These are phyloP conservation scores for Suillus plorans DNA, from an alignment of 768 basidiomycete species.

Conservation along the genomic window DNA sequence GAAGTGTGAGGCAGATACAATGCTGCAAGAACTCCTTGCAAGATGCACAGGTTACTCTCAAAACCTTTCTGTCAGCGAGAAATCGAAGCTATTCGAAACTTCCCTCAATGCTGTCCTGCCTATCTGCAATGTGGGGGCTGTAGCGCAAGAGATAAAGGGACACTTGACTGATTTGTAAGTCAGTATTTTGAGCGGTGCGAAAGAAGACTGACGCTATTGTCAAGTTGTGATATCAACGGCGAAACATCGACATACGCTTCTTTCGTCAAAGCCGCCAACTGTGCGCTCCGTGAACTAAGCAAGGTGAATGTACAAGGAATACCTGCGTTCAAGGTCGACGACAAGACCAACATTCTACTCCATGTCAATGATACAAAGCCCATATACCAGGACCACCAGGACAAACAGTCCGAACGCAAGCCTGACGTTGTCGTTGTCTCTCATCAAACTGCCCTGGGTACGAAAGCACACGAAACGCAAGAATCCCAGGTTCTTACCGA, in stretches of 20 bases:
- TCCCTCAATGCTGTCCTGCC: constrained; percentile 1
- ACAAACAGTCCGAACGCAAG: no score
- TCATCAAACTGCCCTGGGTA: no score
- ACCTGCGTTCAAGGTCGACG: neutral
- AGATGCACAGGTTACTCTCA: neutral
- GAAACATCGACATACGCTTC: no score
- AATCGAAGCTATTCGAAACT: neutral
- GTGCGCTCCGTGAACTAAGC: neutral
- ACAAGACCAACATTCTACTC: neutral
- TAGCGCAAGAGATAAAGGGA: neutral
- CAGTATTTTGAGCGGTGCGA: neutral
- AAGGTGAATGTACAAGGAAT: neutral
- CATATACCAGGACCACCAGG: neutral
- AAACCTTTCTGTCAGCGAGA: neutral
- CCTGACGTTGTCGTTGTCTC: no score
- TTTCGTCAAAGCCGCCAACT: no score
- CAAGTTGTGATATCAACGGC: neutral
- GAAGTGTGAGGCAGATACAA: neutral
- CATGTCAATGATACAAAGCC: neutral
- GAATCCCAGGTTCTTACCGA: no score
- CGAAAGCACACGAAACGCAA: no score
- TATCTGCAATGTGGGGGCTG: neutral
- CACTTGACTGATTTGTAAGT: neutral
- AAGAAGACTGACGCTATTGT: neutral
- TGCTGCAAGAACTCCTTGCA: neutral